Conservation (phyloP, 768 basidiomycete species). For the Russula emetica region DNA sequence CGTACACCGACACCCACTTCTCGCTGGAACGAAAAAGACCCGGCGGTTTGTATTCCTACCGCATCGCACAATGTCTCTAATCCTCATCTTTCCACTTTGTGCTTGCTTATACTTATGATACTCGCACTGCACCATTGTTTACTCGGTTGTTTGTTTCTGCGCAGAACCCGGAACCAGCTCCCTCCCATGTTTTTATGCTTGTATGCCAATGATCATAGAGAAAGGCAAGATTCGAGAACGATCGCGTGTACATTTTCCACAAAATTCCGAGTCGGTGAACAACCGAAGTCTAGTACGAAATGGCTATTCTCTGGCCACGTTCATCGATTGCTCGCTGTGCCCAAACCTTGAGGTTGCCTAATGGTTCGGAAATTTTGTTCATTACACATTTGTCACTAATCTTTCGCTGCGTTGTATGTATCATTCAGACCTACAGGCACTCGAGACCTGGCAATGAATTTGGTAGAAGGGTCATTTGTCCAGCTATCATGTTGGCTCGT, state of each 20-base stretch:
- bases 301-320: not conserved
- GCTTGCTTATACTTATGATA: conserved; percentile 29
- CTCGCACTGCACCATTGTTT: conserved; percentile 18
- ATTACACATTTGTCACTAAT: not conserved
- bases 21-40: conserved; percentile 24
- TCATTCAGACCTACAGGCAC: not conserved
- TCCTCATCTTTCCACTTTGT: conserved; percentile 20
- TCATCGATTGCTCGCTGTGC: not conserved
- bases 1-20: conserved; percentile 16
- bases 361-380: not conserved
- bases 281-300: not conserved
- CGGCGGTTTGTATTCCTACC: conserved; percentile 25
- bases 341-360: not conserved
- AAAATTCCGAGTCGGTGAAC: not conserved
- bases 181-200: conserved; percentile 21
- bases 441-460: not conserved
- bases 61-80: conserved; percentile 23
- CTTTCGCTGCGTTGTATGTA: not conserved
- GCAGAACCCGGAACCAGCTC: conserved; percentile 21
- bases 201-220: conserved; percentile 24
- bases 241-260: not conserved
- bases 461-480: not conserved
- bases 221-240: conserved; percentile 21
- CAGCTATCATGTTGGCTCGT: not conserved
- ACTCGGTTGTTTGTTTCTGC: conserved; percentile 20